Evolutionary conservation across 768 basidiomycete genomes (phyloP), one percentile per base, ranked within the genome.

Genomic region (Clavaria fumosa): DNA sequence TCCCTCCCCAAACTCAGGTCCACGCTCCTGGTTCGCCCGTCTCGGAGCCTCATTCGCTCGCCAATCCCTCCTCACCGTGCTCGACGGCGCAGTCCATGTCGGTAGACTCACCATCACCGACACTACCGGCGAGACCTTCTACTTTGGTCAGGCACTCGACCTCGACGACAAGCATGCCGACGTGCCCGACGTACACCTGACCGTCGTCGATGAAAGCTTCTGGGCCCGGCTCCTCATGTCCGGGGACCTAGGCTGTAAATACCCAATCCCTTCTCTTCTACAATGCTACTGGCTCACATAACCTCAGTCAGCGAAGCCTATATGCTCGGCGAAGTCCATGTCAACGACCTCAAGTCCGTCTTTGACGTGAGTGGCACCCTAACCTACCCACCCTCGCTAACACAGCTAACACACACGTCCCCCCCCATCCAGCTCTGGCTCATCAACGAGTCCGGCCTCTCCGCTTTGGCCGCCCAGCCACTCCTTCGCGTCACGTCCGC

Each of bases 351-450:
- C 43, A 73, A 69, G 50, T 60, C 63, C 15, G 63, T 66, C 23
- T 76, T 78, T 75, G 63, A 75, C 49, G 75, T 76, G 53, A 42
- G 75, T 64, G n/a, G n/a, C n/a, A n/a, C n/a, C n/a, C n/a, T n/a
- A n/a, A n/a, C n/a, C 23, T 12, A 23, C 27, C 15, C 40, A 40
- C 34, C 27, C 35, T 37, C 32, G 35, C n/a, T 32, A 40, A 33
- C 4, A 34, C 14, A 5, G 4, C 32, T 22, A 22, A 34, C 37
- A 32, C 41, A 43, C 37, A 35, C 38, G 7, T 41, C 14, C 23
- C 44, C 48, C 23, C 45, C 11, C 34, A n/a, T 42, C 40, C 43
- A 78, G 75, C 53, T 78, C 24, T 78, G 75, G 75, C 66, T 78
- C 5, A 72, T 78, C 26, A 78, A 78, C 44, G 67, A 71, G 50